Evolutionary conservation across 1,284 basidiomycete genomes (phyloP), one percentile per base, ranked within the genome.

Genomic region (Marasmius tenuissimus): DNA sequence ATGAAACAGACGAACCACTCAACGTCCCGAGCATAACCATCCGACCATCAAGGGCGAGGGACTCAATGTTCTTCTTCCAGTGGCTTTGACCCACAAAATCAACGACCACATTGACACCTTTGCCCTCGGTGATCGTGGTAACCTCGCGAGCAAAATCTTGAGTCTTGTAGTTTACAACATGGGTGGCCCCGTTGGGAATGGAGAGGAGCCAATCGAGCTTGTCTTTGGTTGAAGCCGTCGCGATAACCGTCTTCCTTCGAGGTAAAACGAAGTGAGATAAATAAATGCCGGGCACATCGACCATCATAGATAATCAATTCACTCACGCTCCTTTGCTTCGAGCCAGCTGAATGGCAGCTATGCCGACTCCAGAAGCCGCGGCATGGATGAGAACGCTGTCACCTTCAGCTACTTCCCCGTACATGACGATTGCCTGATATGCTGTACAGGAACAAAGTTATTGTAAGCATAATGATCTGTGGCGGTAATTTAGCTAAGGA

Each of bases 291-390:
- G 58, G 20, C 34, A 45, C 49, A 37, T 14, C 5, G n/a, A 6
- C 34, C 3, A 14, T 34, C 55, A 48, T 58, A 59, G 54, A 33
- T 34, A 57, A n/a, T 18, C 27, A 4, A 27, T 27, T 27, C 27
- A 81, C 88, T 77, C 68, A 92, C 90, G 92, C 91, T 63, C 86
- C 86, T 63, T 83, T 87, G 59, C 84, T 72, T 61, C 91, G 85
- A 12, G 95, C 93, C 20, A 98, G 80, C 76, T 98, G 96, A 61
- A 94, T 94, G 3, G 94, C 94, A 2, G 96, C 91, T 14, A 97
- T 76, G 2, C 96, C 96, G 2, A 98, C 96, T 56, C 96, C 94
- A 9, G 91, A 93, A 3, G 93, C 94, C 9, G 90, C 94, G 27
- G 94, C 94, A 71, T 97, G 96, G 27, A 98, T 83, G 20, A 98